phyloP scores from a whole-genome alignment of 371 early-diverging fungal genomes.

The Apophysomyces variabilis region DNA sequence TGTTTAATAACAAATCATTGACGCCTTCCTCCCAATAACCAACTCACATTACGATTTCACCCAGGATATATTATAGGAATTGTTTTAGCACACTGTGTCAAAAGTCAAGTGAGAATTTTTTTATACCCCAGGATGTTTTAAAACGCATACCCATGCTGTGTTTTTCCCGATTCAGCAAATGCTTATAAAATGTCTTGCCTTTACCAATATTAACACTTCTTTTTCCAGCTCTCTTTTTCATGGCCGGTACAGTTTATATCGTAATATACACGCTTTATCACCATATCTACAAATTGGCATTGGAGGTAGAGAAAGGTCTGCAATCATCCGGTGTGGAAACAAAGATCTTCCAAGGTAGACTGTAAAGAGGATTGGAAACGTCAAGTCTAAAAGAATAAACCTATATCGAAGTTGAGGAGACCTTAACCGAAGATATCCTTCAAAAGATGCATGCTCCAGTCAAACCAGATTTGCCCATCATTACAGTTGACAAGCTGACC shows the following conservation, averaged over 20 bases:
- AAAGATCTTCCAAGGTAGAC: slow-evolving; percentile 65
- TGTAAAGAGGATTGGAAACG: neutral
- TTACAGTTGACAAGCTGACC: slow-evolving; percentile 59
- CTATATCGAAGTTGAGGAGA: slow-evolving; percentile 54
- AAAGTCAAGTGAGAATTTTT: no score
- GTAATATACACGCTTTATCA: slow-evolving; percentile 76
- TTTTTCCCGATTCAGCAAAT: slow-evolving; percentile 11
- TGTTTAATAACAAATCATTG: no score
- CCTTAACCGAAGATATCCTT: slow-evolving; percentile 67
- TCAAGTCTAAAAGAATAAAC: slow-evolving; percentile 2
- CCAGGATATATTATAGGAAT: no score
- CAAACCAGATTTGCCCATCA: slow-evolving; percentile 66
- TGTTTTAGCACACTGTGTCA: no score
- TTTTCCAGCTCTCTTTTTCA: slow-evolving; percentile 6
- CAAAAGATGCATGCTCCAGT: slow-evolving; percentile 74
- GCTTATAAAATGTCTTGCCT: slow-evolving; percentile 10
- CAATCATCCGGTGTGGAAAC: slow-evolving; percentile 62
- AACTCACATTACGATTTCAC: no score
- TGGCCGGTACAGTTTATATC: slow-evolving; percentile 57
- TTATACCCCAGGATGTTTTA: slow-evolving; percentile 4
- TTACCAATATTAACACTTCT: slow-evolving; percentile 6
- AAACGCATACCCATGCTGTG: neutral
- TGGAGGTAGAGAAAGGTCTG: slow-evolving; percentile 67
- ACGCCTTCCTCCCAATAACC: no score
- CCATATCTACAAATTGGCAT: slow-evolving; percentile 75